Base-by-base conservation (phyloP, 768 basidiomycete species). In the Trametopsis cervina region DNA sequence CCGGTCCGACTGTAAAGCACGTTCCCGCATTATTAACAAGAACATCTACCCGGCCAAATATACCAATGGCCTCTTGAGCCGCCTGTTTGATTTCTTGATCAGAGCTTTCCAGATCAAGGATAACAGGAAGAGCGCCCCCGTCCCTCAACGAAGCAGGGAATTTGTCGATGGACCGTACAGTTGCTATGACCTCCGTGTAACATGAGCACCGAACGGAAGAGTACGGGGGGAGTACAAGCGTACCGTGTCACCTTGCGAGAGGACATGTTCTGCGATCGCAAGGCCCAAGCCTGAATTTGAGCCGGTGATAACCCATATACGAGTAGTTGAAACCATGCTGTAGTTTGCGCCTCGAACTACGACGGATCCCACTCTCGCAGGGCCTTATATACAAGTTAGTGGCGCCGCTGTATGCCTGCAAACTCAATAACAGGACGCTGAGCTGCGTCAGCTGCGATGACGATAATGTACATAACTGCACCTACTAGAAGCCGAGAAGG, bases 291-390 rank as follows among this genome's bases (percentile, higher is more conserved):
- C 50, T 4, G 46, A 42, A 42, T 35, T 52, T 27, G 42, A 18
- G 13, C 50, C 50, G 33, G 50, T 47, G 17, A 52, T 47, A 15
- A 52, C 50, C 50, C 50, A 52, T 20, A 47, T 41, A 4, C 50
- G 45, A n/a, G n/a, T n/a, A 7, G 12, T 18, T 15, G 10, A n/a
- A n/a, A n/a, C n/a, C n/a, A n/a, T n/a, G n/a, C n/a, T n/a, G n/a
- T n/a, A n/a, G n/a, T n/a, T n/a, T n/a, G n/a, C n/a, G n/a, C n/a
- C n/a, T n/a, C n/a, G n/a, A n/a, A n/a, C n/a, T n/a, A n/a, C n/a
- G n/a, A n/a, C n/a, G n/a, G n/a, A n/a, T n/a, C n/a, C n/a, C n/a
- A n/a, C n/a, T n/a, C n/a, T n/a, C n/a, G n/a, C n/a, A n/a, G n/a
- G n/a, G n/a, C n/a, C n/a, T n/a, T n/a, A n/a, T n/a, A n/a, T n/a